Conservation (phyloP, 345 rosid species). For the Rubroshorea leprosula region DNA sequence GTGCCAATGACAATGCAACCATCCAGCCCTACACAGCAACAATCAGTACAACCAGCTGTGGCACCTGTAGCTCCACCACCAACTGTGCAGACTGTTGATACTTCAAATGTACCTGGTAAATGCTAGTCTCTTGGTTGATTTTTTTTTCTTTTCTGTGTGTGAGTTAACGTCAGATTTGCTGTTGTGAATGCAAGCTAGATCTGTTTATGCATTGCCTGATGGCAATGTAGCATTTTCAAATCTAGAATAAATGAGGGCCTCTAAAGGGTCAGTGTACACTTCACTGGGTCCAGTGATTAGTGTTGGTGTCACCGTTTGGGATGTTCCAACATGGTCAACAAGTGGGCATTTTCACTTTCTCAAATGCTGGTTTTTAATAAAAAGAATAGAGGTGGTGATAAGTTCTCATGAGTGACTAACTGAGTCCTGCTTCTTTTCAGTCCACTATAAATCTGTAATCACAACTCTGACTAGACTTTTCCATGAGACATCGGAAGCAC, state of each 20-base stretch:
- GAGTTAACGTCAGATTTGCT: slow-evolving; percentile 1
- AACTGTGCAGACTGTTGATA: slow-evolving; percentile 87
- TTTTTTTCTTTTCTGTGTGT: background rate
- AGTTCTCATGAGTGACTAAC: too few species aligned
- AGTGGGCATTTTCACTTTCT: too few species aligned
- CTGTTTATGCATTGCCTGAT: too few species aligned
- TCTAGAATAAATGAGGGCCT: background rate
- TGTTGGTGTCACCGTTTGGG: too few species aligned
- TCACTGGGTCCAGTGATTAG: background rate
- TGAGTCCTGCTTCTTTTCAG: slow-evolving; percentile 31
- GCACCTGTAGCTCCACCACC: slow-evolving; percentile 75
- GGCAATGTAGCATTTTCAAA: background rate
- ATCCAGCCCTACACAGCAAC: slow-evolving; percentile 48
- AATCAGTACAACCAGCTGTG: slow-evolving; percentile 48
- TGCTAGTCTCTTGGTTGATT: slow-evolving; percentile 11
- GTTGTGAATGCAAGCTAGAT: background rate
- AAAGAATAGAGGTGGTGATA: too few species aligned
- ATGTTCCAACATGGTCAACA: too few species aligned
- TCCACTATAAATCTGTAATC: slow-evolving; percentile 66
- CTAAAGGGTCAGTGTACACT: background rate
- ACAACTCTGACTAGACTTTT: slow-evolving; percentile 82
- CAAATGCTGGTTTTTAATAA: too few species aligned
- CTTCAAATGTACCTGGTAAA: slow-evolving; percentile 82
- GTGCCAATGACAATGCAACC: slow-evolving; percentile 64
- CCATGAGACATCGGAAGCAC: slow-evolving; percentile 88